These are phyloP conservation scores for Macadamia integrifolia DNA, from an alignment of 164 flowering plant genomes.

Conservation along the genomic window DNA sequence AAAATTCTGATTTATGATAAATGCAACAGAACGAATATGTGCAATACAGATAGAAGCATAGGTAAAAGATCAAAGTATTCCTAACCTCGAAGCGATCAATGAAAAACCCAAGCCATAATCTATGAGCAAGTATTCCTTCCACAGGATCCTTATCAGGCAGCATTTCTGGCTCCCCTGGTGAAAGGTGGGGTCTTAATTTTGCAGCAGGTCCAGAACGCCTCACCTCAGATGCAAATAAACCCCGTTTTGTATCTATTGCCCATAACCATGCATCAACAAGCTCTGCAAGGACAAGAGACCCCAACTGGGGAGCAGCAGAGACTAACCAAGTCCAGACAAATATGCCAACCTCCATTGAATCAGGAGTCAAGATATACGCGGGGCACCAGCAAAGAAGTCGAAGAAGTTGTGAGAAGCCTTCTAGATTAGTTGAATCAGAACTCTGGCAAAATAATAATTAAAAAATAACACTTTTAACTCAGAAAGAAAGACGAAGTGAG, in stretches of 20 bases:
- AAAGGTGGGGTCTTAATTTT: constrained; percentile 86
- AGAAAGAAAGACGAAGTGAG: constrained; percentile 6
- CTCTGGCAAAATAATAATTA: constrained; percentile 31
- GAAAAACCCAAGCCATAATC: constrained; percentile 94
- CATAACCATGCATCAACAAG: constrained; percentile 99
- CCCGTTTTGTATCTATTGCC: constrained; percentile 95
- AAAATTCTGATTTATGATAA: too few relatives aligned
- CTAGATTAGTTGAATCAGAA: constrained; percentile 60
- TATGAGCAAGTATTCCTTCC: constrained; percentile 88
- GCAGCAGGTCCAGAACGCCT: constrained; percentile 85
- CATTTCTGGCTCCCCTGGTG: constrained; percentile 84
- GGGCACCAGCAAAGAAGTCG: constrained; percentile 99
- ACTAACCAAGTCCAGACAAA: constrained; percentile 98
- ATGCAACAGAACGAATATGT: background rate
- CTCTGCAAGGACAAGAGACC: constrained; percentile 90
- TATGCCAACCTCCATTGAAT: constrained; percentile 98
- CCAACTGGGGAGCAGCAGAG: constrained; percentile 94
- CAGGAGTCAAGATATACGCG: constrained; percentile 85
- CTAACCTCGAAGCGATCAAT: constrained; percentile 98
- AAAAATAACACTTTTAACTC: background rate
- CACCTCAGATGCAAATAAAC: constrained; percentile 79
- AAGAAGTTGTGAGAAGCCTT: constrained; percentile 84
- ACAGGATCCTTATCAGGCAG: constrained; percentile 75
- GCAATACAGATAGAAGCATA: background rate
- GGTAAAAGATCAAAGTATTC: background rate